Conservation (phyloP, 2,329 filamentous ascomycete genomes). For the Pseudocercospora musae region DNA sequence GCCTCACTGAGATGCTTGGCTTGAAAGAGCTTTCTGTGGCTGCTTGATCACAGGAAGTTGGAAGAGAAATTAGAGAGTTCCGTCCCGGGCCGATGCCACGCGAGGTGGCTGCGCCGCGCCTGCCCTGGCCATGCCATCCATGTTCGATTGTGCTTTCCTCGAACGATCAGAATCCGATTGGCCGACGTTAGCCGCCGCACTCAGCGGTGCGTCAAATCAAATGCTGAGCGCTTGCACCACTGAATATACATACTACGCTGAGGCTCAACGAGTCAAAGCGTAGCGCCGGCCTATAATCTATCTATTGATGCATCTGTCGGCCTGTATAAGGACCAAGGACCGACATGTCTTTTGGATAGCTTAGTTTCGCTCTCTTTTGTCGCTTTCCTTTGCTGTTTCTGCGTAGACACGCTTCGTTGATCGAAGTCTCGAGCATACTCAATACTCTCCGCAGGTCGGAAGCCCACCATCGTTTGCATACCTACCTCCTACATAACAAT, state of each 20-base stretch:
- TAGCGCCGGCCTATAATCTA: constrained; percentile 37
- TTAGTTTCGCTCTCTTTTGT: constrained; percentile 27
- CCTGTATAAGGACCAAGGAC: constrained; percentile 34
- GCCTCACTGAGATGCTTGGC: not conserved
- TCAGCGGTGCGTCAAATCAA: constrained; percentile 12
- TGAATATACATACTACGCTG: too few relatives aligned
- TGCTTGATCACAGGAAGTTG: too few relatives aligned
- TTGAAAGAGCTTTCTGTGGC: too few relatives aligned
- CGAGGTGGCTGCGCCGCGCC: too few relatives aligned
- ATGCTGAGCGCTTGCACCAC: constrained; percentile 14
- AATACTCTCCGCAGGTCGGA: constrained; percentile 44
- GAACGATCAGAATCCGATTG: constrained; percentile 12
- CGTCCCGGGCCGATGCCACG: not conserved
- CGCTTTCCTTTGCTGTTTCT: constrained; percentile 21
- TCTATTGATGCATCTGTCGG: constrained; percentile 10
- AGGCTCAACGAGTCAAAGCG: constrained; percentile 28
- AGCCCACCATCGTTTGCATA: constrained; percentile 23
- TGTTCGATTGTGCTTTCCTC: not conserved
- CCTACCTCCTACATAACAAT: not conserved
- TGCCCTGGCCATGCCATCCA: not conserved
- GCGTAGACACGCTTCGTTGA: constrained; percentile 42
- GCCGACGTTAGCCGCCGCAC: constrained; percentile 20
- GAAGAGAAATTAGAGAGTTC: not conserved
- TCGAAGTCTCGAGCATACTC: constrained; percentile 40
- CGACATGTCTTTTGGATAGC: too few relatives aligned